Evolutionary conservation across 164 flowering plant genomes (phyloP), one percentile per base, ranked within the genome.

Genomic region (Malania oleifera): DNA sequence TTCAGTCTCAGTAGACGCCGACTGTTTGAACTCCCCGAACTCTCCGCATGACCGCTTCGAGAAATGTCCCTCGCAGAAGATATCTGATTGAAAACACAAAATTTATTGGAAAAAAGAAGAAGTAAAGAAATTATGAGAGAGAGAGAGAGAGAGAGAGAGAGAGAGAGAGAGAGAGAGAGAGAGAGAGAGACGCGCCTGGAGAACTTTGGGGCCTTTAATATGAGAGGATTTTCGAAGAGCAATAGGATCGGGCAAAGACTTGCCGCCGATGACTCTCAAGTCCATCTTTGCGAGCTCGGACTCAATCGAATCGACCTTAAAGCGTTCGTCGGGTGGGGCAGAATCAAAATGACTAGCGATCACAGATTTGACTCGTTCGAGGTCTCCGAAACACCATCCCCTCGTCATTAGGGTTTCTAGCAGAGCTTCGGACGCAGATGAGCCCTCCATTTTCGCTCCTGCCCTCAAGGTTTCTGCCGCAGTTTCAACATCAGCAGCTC

Each of bases 241-340:
- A 48, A 77, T 54, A 45, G 75, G 56, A 44, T 87, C 87, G 18
- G 96, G 91, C 61, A 92, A 68, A 41, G 87, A 87, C 63, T 70
- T 86, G 34, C 69, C 93, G 12, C 96, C 96, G 59, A 89, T 65
- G 24, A 75, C 70, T 62, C 75, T 75, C 56, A 89, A 74, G 68
- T 89, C 98, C 75, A 69, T 67, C 72, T 92, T 82, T 10, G 76
- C 57, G 18, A 92, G 81, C 72, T 87, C 91, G 5, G 82, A 72
- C 66, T 89, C 91, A 13, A 84, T 31, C 3, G 78, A 64, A 54
- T 72, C 72, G 13, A 73, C 70, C 37, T 70, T 45, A 65, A 27
- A 28, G 11, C 53, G 1, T 2, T 63, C 72, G 24, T 63, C 77
- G 48, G 31, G 41, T 20, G 67, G 25, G 46, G 80, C 72, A 29